These are phyloP conservation scores for Lichtheimia corymbifera DNA, from an alignment of 371 early-diverging fungal species.

Conservation along the genomic window DNA sequence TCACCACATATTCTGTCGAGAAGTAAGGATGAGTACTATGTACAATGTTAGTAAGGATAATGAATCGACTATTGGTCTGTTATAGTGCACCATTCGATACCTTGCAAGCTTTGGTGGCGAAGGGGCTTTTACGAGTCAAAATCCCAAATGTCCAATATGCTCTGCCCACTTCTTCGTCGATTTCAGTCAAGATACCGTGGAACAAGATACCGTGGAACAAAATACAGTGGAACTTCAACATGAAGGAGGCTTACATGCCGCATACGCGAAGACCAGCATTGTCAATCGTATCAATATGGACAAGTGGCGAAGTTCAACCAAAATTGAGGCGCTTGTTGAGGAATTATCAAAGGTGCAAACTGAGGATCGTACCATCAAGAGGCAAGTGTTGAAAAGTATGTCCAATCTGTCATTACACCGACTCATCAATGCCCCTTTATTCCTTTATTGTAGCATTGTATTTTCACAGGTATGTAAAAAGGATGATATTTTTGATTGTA, in stretches of 20 bases:
- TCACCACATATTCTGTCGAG: slow-evolving; percentile 90
- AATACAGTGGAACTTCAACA: slow-evolving; percentile 38
- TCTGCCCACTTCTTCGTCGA: slow-evolving; percentile 82
- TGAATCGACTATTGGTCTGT: neutral
- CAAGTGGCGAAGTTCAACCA: slow-evolving; percentile 84
- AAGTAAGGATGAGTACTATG: slow-evolving; percentile 41
- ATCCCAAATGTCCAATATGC: slow-evolving; percentile 87
- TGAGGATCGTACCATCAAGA: slow-evolving; percentile 82
- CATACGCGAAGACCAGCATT: slow-evolving; percentile 74
- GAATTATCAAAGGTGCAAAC: slow-evolving; percentile 79
- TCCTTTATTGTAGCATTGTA: slow-evolving; percentile 31
- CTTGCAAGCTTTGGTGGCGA: slow-evolving; percentile 36
- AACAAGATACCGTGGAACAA: too few relatives aligned
- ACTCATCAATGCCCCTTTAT: too few relatives aligned
- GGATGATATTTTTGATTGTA: neutral
- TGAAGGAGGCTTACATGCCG: slow-evolving; percentile 24
- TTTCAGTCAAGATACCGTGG: slow-evolving; percentile 78
- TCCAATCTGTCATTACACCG: too few relatives aligned
- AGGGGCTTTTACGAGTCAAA: slow-evolving; percentile 16
- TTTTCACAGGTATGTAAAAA: slow-evolving; percentile 46
- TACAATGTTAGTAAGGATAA: neutral
- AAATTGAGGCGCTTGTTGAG: slow-evolving; percentile 93
- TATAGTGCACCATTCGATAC: slow-evolving; percentile 42
- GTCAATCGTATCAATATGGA: slow-evolving; percentile 91
- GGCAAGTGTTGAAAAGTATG: slow-evolving; percentile 18